phyloP scores from a whole-genome alignment of 2,329 filamentous ascomycete genomes.

The Paracamarosporium sp. region DNA sequence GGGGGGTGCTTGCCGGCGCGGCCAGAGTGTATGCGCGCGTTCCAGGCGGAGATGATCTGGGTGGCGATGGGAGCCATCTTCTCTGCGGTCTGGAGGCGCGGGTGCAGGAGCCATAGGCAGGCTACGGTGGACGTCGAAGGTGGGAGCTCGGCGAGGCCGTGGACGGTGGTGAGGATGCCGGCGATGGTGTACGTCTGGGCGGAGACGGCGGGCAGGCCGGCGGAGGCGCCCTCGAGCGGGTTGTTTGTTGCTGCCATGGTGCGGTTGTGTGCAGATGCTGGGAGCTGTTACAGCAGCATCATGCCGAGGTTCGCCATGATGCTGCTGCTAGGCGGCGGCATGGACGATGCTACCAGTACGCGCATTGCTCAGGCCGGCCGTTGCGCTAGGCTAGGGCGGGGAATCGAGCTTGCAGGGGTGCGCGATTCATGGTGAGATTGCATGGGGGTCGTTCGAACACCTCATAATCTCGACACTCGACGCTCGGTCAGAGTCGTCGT shows the following conservation, averaged over 20 bases:
- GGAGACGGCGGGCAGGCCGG: constrained; percentile 60
- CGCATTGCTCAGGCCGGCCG: too few species aligned
- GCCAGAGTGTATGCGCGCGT: constrained; percentile 50
- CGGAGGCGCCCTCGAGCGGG: constrained; percentile 39
- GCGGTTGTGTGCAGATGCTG: not conserved
- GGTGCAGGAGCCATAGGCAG: constrained; percentile 91
- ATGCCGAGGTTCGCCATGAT: constrained; percentile 1
- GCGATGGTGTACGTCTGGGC: constrained; percentile 73
- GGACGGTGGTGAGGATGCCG: constrained; percentile 79
- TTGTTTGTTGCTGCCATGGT: constrained; percentile 44
- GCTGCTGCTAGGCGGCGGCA: too few species aligned
- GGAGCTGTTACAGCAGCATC: not conserved
- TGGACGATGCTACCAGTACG: too few species aligned
- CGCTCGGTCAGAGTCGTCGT: not conserved
- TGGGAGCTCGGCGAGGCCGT: constrained; percentile 78
- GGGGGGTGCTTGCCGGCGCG: constrained; percentile 39
- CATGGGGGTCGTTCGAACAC: constrained; percentile 6
- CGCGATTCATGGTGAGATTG: constrained; percentile 8
- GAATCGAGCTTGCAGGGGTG: constrained; percentile 4
- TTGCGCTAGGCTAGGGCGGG: not conserved
- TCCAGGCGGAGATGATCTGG: constrained; percentile 73
- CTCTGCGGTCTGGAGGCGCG: constrained; percentile 72
- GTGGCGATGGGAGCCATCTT: constrained; percentile 78
- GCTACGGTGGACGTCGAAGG: constrained; percentile 64
- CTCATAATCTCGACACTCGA: not conserved